phyloP scores from a whole-genome alignment of 139 green algal genomes.

The Penium margaritaceum region DNA sequence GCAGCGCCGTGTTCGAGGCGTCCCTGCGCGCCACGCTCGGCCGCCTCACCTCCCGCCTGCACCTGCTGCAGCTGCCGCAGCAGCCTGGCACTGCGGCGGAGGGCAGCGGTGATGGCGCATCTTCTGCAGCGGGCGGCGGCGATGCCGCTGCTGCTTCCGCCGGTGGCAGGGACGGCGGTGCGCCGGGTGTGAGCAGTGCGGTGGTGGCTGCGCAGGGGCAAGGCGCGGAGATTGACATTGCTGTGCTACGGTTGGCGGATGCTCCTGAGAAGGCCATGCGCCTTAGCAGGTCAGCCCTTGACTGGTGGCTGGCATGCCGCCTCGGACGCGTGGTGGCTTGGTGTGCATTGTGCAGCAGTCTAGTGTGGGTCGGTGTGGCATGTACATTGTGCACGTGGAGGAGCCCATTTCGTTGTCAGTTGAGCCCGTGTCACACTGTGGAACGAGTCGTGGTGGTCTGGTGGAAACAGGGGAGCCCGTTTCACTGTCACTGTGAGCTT shows the following conservation, averaged over 20 bases:
- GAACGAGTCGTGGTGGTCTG: too few species aligned
- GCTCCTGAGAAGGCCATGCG: slow-evolving; percentile 30
- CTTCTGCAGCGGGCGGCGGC: neutral
- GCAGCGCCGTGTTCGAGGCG: slow-evolving; percentile 40
- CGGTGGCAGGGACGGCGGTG: neutral
- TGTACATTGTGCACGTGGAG: too few species aligned
- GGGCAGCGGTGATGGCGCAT: neutral
- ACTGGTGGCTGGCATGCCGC: too few species aligned
- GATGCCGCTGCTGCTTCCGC: too few species aligned
- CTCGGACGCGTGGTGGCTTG: too few species aligned
- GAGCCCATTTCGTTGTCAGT: too few species aligned
- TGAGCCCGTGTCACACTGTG: too few species aligned
- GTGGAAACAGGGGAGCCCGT: too few species aligned
- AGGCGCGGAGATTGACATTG: slow-evolving; percentile 9
- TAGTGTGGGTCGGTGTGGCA: neutral
- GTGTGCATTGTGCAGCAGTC: too few species aligned
- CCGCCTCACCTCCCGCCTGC: neutral
- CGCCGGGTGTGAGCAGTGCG: neutral
- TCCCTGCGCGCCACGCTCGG: slow-evolving; percentile 33
- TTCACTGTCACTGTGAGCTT: too few species aligned
- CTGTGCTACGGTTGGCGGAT: slow-evolving; percentile 36
- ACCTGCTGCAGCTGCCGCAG: neutral
- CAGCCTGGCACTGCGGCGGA: neutral
- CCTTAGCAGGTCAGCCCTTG: slow-evolving; percentile 23
- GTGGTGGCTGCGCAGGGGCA: neutral